Percentiles rank a stretch among this genome's conserved stretches.
Evolutionary conservation across 257 asterid species (phyloP).

Genomic region (Nicotiana knightiana): DNA sequence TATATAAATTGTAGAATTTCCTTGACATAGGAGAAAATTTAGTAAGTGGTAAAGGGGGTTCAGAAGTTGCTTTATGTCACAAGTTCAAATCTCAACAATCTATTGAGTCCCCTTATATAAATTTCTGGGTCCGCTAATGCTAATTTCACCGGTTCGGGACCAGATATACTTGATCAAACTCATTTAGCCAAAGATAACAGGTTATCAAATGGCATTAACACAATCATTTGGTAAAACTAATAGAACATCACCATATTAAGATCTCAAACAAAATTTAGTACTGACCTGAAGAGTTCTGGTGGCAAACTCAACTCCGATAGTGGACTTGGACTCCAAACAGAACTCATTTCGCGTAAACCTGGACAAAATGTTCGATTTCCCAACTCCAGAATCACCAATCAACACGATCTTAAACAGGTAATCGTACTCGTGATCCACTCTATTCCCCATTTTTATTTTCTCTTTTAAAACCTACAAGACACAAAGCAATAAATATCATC

Average conservation of each 20-base stretch:
- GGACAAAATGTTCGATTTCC: conserved; percentile 1
- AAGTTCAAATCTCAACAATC: no score
- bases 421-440: conserved; percentile 11
- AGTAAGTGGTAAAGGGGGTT: no score
- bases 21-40: no score
- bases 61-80: no score
- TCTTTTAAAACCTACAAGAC: neutral
- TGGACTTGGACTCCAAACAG: neutral
- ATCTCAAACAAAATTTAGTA: neutral
- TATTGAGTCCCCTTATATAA: no score
- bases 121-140: no score
- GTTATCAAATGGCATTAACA: no score
- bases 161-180: no score
- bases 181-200: no score
- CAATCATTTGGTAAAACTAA: neutral
- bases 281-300: conserved; percentile 8
- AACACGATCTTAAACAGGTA: conserved; percentile 7
- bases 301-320: conserved; percentile 1
- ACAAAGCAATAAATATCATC: neutral
- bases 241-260: neutral
- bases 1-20: no score
- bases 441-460: neutral
- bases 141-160: no score
- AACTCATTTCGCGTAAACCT: conserved; percentile 9
- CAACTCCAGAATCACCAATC: conserved; percentile 6